These are phyloP conservation scores for Ustilago hordei DNA, from an alignment of 1,284 basidiomycete genomes.

Conservation along the genomic window DNA sequence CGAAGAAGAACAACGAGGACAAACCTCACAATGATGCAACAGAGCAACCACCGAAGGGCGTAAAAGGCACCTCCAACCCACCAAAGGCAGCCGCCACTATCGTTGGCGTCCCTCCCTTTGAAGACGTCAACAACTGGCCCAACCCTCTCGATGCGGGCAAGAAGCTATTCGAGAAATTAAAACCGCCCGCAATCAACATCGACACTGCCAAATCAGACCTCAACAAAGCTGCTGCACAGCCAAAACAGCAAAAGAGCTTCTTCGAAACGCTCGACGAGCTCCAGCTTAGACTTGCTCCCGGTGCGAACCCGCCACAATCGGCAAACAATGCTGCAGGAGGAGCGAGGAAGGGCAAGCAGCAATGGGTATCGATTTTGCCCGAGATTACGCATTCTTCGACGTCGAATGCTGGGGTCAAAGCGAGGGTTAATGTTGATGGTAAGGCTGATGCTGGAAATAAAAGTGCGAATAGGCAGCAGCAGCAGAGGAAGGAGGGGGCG, in stretches of 20 bases:
- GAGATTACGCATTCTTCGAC: constrained; percentile 45
- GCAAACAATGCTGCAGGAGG: constrained; percentile 12
- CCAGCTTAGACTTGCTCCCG: constrained; percentile 40
- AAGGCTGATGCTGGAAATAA: constrained; percentile 13
- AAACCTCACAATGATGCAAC: constrained; percentile 1
- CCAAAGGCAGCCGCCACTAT: constrained; percentile 4
- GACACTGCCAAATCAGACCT: not conserved
- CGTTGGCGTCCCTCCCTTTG: constrained; percentile 26
- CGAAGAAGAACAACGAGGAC: constrained; percentile 11
- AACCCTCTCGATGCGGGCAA: constrained; percentile 51
- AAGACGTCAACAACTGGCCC: constrained; percentile 50
- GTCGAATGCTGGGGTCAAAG: constrained; percentile 3
- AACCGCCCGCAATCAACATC: not conserved
- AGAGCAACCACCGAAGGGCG: constrained; percentile 12
- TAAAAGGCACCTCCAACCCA: constrained; percentile 8
- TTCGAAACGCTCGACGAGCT: constrained; percentile 48
- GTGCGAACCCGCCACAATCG: constrained; percentile 14
- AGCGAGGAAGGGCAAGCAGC: constrained; percentile 49
- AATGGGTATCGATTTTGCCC: constrained; percentile 60
- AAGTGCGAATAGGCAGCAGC: constrained; percentile 17
- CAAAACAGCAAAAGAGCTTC: constrained; percentile 28
- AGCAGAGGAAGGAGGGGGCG: constrained; percentile 20
- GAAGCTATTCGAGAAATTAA: constrained; percentile 24
- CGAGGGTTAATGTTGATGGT: constrained; percentile 7
- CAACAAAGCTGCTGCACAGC: not conserved